Conservation (phyloP, 495 filamentous ascomycete genomes). For the Xylaria curta region DNA sequence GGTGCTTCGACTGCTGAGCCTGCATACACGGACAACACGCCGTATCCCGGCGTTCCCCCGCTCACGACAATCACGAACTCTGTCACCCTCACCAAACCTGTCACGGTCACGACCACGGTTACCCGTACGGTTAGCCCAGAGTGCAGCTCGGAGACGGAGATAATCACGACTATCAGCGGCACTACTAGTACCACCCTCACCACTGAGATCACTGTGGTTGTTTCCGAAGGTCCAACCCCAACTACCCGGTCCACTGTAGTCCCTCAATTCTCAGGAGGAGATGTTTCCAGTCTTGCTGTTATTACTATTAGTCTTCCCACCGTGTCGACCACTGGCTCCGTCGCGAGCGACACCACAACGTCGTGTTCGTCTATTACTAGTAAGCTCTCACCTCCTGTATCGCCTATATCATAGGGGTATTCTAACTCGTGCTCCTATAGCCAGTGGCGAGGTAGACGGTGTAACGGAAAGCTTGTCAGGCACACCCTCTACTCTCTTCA, state of each 20-base stretch:
- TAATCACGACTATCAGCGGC: not conserved
- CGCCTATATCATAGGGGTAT: not conserved
- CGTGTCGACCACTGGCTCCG: not conserved
- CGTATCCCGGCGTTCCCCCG: not conserved
- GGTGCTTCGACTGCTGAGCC: not conserved
- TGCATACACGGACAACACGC: not conserved
- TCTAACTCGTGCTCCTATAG: conserved; percentile 14
- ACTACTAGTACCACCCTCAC: conserved; percentile 18
- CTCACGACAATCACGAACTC: conserved; percentile 18
- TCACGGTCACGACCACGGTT: not conserved
- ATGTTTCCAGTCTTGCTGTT: not conserved
- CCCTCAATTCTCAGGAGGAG: not conserved
- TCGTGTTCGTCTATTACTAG: conserved; percentile 10
- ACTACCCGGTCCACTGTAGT: not conserved
- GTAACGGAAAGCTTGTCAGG: not conserved
- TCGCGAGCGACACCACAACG: not conserved
- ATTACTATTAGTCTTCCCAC: not conserved
- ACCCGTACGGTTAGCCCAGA: conserved; percentile 12
- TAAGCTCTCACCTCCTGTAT: not conserved
- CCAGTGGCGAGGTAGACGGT: conserved; percentile 17
- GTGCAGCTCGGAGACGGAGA: conserved; percentile 7
- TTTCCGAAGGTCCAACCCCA: not conserved
- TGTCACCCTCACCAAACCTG: conserved; percentile 13
- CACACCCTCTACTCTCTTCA: not conserved
- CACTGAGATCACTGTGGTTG: conserved; percentile 4